Evolutionary conservation across 108 stramenopile species (phyloP).

Genomic region (Skeletonema marinoi): DNA sequence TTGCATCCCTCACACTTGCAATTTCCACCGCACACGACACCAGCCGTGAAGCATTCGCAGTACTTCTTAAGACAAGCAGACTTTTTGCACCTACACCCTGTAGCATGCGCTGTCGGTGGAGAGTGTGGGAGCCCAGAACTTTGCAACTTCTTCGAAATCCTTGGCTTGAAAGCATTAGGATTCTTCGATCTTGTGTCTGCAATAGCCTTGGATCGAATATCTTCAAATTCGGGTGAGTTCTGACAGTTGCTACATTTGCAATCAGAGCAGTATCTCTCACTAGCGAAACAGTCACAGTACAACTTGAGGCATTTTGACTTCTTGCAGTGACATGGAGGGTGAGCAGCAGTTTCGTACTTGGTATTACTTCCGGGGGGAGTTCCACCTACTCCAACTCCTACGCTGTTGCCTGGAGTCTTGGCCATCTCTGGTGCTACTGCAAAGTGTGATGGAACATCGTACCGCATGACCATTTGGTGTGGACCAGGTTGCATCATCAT

Average conservation of each 20-base stretch:
- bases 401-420: not conserved
- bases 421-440: not conserved
- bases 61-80: constrained; percentile 97
- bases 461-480: not conserved
- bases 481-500: not conserved
- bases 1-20: constrained; percentile 94
- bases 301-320: constrained; percentile 95
- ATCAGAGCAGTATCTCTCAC: constrained; percentile 76
- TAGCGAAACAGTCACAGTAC: constrained; percentile 96
- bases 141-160: constrained; percentile 40
- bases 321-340: constrained; percentile 80
- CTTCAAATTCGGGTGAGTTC: constrained; percentile 72
- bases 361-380: constrained; percentile 15
- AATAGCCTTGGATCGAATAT: constrained; percentile 85
- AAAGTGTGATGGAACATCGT: not conserved
- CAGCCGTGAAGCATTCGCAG: constrained; percentile 98
- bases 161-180: constrained; percentile 78
- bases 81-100: constrained; percentile 95
- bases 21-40: constrained; percentile 87
- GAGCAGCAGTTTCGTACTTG: constrained; percentile 1
- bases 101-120: constrained; percentile 63
- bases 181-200: constrained; percentile 88
- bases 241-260: constrained; percentile 94
- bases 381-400: not conserved
- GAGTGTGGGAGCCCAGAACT: not conserved